These are phyloP conservation scores for Citeromyces siamensis DNA, from an alignment of 1,139 yeast genomes.

Conservation along the genomic window DNA sequence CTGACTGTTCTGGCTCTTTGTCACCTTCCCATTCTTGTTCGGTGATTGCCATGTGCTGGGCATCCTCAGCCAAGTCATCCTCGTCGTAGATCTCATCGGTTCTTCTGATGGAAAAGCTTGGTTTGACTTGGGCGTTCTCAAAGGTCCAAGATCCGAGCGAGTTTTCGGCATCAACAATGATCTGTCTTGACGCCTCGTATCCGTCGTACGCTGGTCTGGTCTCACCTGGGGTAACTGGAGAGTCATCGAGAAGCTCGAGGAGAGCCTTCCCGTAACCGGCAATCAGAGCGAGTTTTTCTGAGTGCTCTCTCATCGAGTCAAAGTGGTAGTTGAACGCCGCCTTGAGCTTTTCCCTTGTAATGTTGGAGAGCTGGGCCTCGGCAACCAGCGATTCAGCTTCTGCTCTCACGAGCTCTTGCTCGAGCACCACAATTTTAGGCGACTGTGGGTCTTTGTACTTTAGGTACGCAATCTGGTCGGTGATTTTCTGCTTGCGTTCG, in stretches of 20 bases:
- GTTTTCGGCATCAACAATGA: conserved; percentile 92
- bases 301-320: conserved; percentile 91
- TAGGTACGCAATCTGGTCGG: conserved; percentile 95
- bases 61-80: conserved; percentile 26
- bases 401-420: conserved; percentile 97
- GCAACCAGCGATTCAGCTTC: conserved; percentile 99
- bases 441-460: conserved; percentile 98
- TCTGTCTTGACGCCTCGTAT: conserved; percentile 95
- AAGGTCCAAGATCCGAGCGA: conserved; percentile 95
- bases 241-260: conserved; percentile 88
- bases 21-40: conserved; percentile 16
- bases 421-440: conserved; percentile 88
- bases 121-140: conserved; percentile 92
- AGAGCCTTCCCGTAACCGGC: conserved; percentile 99
- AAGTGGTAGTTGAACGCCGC: conserved; percentile 96
- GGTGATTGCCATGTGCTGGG: conserved; percentile 15
- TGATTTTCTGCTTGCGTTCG: conserved; percentile 94
- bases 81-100: conserved; percentile 46
- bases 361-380: conserved; percentile 96
- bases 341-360: conserved; percentile 95
- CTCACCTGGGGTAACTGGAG: conserved; percentile 98
- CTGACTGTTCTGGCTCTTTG: conserved; percentile 9
- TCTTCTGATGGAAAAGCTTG: conserved; percentile 82
- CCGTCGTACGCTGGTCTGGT: conserved; percentile 98
- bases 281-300: conserved; percentile 92